Conservation (phyloP, 2,329 filamentous ascomycete genomes). For the Fusarium piperis region DNA sequence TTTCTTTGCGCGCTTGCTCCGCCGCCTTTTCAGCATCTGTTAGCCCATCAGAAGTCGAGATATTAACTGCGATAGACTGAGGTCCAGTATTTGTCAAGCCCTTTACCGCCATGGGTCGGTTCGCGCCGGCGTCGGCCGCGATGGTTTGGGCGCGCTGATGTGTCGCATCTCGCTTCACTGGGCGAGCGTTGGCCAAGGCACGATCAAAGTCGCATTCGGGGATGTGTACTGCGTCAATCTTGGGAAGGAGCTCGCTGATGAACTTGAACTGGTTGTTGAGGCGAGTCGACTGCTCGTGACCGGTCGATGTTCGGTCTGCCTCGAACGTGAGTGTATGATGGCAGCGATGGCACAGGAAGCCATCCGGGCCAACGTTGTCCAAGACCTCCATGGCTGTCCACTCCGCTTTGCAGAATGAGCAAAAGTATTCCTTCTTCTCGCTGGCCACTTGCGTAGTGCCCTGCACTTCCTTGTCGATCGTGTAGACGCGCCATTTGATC, state of each 20-base stretch:
- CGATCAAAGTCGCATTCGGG: constrained; percentile 79
- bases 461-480: constrained; percentile 88
- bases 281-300: constrained; percentile 76
- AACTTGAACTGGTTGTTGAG: constrained; percentile 84
- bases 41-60: constrained; percentile 72
- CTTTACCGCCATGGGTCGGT: constrained; percentile 73
- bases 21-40: constrained; percentile 73
- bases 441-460: constrained; percentile 80
- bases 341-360: constrained; percentile 89
- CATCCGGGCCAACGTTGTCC: constrained; percentile 73
- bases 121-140: constrained; percentile 62
- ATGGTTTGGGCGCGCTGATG: constrained; percentile 71
- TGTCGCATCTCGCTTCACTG: constrained; percentile 72
- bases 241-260: constrained; percentile 78
- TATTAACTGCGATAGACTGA: constrained; percentile 75
- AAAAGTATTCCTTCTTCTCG: constrained; percentile 93
- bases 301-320: constrained; percentile 73
- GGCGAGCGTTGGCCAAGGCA: constrained; percentile 69
- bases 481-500: constrained; percentile 93
- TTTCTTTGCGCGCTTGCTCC: constrained; percentile 72
- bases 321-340: constrained; percentile 70
- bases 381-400: constrained; percentile 93
- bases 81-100: constrained; percentile 73
- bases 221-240: constrained; percentile 79
- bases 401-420: constrained; percentile 81